Conservation (phyloP, 352 stramenopile species). For the Phytophthora capsici region DNA sequence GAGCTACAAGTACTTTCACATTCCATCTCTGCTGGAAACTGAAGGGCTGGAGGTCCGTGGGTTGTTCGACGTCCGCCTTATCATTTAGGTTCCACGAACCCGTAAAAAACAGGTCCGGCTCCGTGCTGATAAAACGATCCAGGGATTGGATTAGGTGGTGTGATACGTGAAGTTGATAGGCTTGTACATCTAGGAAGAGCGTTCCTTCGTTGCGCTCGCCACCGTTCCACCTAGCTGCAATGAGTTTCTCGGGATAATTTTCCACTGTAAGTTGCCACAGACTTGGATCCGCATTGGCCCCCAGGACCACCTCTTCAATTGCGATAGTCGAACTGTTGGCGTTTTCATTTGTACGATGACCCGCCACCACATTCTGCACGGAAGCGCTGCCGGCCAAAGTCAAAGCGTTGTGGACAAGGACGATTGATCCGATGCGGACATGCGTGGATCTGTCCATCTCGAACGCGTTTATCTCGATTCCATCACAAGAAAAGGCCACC, state of each 20-base stretch:
- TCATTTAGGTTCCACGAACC: not conserved
- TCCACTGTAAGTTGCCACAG: slow-evolving; percentile 76
- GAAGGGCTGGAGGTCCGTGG: slow-evolving; percentile 14
- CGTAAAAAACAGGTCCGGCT: slow-evolving; percentile 21
- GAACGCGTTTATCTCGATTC: slow-evolving; percentile 56
- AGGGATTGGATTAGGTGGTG: slow-evolving; percentile 50
- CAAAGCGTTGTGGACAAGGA: slow-evolving; percentile 33
- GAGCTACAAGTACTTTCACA: slow-evolving; percentile 73
- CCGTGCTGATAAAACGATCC: slow-evolving; percentile 29
- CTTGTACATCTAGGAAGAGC: slow-evolving; percentile 76
- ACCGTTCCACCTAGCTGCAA: slow-evolving; percentile 65
- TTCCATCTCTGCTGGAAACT: slow-evolving; percentile 32
- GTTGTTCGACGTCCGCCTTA: not conserved
- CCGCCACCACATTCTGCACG: slow-evolving; percentile 71
- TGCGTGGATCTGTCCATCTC: slow-evolving; percentile 50
- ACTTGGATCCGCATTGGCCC: slow-evolving; percentile 64
- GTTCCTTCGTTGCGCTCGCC: slow-evolving; percentile 40
- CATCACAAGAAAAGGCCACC: slow-evolving; percentile 50
- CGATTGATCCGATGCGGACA: slow-evolving; percentile 58
- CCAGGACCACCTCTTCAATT: slow-evolving; percentile 74
- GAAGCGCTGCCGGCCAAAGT: slow-evolving; percentile 45
- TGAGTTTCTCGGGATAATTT: slow-evolving; percentile 74
- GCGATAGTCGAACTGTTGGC: slow-evolving; percentile 1
- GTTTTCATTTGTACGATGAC: slow-evolving; percentile 32
- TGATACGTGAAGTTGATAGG: slow-evolving; percentile 73